Conservation (phyloP, 148 eudicot genomes). For the Arbutus unedo region DNA sequence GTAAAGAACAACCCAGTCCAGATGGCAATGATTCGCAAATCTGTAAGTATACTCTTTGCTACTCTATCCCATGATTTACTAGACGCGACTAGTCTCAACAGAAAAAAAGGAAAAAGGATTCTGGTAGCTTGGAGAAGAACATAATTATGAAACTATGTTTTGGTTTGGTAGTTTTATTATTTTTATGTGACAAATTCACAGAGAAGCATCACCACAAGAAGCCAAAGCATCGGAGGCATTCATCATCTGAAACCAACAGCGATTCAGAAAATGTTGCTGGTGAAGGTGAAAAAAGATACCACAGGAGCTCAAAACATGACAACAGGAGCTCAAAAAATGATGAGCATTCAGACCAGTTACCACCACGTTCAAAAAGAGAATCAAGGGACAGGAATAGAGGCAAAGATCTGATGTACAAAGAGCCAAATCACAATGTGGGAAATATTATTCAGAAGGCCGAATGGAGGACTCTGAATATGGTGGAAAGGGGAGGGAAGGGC, state of each 20-base stretch:
- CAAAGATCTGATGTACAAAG: conserved; percentile 18
- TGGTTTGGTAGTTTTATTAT: neutral
- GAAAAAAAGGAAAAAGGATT: too few species aligned
- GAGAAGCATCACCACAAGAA: conserved; percentile 40
- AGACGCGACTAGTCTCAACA: neutral
- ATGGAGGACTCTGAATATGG: conserved; percentile 24
- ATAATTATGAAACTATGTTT: neutral
- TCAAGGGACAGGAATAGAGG: conserved; percentile 28
- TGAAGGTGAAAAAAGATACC: conserved; percentile 33
- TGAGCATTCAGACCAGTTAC: conserved; percentile 22
- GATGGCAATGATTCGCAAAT: conserved; percentile 95
- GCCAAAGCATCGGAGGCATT: conserved; percentile 51
- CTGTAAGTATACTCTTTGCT: conserved; percentile 42
- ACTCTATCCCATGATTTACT: neutral
- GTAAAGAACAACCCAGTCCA: conserved; percentile 90
- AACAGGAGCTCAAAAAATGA: conserved; percentile 29
- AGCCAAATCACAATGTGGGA: conserved; percentile 27
- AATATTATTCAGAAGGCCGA: conserved; percentile 17
- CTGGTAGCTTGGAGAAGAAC: neutral
- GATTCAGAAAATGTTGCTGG: conserved; percentile 35
- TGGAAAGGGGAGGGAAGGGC: conserved; percentile 25
- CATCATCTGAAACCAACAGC: conserved; percentile 45
- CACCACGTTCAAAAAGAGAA: conserved; percentile 33
- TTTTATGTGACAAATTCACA: conserved; percentile 29
- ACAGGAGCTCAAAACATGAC: conserved; percentile 28